Evolutionary conservation across 768 basidiomycete genomes (phyloP), one percentile per base, ranked within the genome.

Genomic region (Tylopilus plumbeoviolaceoides): DNA sequence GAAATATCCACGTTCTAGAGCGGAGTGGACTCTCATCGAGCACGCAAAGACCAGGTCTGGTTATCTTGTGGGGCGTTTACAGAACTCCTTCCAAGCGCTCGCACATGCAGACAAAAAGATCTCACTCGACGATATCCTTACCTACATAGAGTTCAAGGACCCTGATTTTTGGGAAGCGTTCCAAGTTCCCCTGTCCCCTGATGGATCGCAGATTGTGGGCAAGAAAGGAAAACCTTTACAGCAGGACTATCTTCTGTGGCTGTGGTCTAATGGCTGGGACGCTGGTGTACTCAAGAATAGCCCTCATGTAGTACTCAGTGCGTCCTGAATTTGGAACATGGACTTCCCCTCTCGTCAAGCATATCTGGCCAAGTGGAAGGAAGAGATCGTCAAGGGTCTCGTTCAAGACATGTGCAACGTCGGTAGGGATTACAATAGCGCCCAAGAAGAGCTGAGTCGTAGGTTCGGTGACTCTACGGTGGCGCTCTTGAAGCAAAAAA

Each of bases 131-230:
- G 71, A 75, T 46, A 59, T 83, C 15, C 58, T 83, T 33, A 66
- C 63, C 11, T 63, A 78, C 57, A 65, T 85, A 0, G 79, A 85
- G 58, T 84, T 83, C 33, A 75, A 81, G 28, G 72, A 79, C 2
- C 55, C 66, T 0, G 70, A 71, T 0, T 84, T 60, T 57, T 76
- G 64, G 55, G 67, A 70, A 1, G 77, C 83, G 10, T 74, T 85
- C 63, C 58, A 50, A 7, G 62, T 82, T 38, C 75, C 84, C 10
- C n/a, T 49, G n/a, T 41, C 59, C 3, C 41, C 59, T 0, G 76
- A 78, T 38, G 83, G 77, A 1, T 79, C 79, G 73, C 63, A 49
- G 5, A 43, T 55, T 5, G 71, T 83, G 10, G 80, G 74, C 6
- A 70, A 53, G 51, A 67, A 60, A 0, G 78, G 79, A 1, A 68